These are phyloP conservation scores for Geranium rotundifolium DNA, from an alignment of 345 rosid species.

Conservation along the genomic window DNA sequence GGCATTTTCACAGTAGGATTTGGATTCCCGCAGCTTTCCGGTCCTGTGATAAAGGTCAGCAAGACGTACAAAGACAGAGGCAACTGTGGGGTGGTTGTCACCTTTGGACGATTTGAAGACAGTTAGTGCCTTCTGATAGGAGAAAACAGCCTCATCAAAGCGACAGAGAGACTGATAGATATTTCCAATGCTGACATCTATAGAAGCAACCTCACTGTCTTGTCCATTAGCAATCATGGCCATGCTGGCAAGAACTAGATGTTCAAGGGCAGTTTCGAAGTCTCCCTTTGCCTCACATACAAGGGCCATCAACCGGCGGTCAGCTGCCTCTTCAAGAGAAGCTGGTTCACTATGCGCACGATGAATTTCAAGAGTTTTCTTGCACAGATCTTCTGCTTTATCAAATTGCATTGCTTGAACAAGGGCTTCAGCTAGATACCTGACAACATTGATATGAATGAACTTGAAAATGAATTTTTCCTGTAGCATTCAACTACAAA, in stretches of 20 bases:
- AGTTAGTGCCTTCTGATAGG: slow-evolving; percentile 97
- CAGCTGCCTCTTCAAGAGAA: slow-evolving; percentile 93
- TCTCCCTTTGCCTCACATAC: slow-evolving; percentile 93
- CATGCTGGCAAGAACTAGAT: slow-evolving; percentile 98
- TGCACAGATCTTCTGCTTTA: slow-evolving; percentile 88
- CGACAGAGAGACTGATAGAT: slow-evolving; percentile 81
- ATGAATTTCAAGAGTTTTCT: slow-evolving; percentile 90
- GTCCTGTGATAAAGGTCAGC: slow-evolving; percentile 96
- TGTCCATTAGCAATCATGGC: slow-evolving; percentile 95
- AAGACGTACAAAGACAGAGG: slow-evolving; percentile 82
- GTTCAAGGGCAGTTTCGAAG: slow-evolving; percentile 83
- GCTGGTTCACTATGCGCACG: slow-evolving; percentile 97
- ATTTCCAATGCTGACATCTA: slow-evolving; percentile 94
- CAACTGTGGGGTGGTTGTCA: slow-evolving; percentile 87
- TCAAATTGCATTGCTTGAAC: slow-evolving; percentile 99
- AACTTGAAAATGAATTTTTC: background rate
- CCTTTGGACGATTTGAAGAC: slow-evolving; percentile 94
- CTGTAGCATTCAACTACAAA: background rate
- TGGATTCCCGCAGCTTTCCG: slow-evolving; percentile 90
- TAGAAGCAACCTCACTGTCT: slow-evolving; percentile 87
- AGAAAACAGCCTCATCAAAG: slow-evolving; percentile 90
- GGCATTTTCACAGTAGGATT: slow-evolving; percentile 89
- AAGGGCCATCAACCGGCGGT: slow-evolving; percentile 88
- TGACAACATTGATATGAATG: slow-evolving; percentile 18
- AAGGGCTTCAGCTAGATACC: slow-evolving; percentile 95